Evolutionary conservation across 768 basidiomycete species (phyloP), one percentile per base, ranked within the genome.

Genomic region (Lentinula edodes): DNA sequence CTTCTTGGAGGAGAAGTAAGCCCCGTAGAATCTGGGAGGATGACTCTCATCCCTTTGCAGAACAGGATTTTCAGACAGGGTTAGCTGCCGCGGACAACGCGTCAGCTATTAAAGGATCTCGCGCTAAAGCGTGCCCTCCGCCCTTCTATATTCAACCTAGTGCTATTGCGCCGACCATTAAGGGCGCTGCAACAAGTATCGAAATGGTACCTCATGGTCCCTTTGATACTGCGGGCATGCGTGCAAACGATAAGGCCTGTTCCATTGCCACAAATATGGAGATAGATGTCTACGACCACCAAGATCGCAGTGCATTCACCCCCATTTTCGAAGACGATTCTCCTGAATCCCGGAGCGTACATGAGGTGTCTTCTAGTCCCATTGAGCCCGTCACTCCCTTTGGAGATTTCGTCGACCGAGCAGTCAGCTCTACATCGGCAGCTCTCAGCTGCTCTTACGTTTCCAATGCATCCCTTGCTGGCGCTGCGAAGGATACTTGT

Each of bases 71-170:
- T 90, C 69, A 72, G 62, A 74, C 72, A 74, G 89, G 88, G 89
- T 90, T 90, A 84, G 79, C 82, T 73, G 78, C 74, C 77, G 86
- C 89, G 87, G 85, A 72, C 72, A 83, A 89, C 89, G 87, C 87
- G 78, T 72, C 81, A 70, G 87, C 84, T 78, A 90, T 89, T 89
- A 90, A 91, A 89, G 89, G 89, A 85, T 70, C 81, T 74, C 87
- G 77, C 86, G 88, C 87, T 83, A 80, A 90, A 83, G 86, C 87
- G 85, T 86, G 87, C 79, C 81, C 86, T 86, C 88, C 89, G 88
- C 90, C 90, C 89, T 75, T 74, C 72, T 72, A 70, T 66, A 70
- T 72, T 65, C 65, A 63, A 42, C 61, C 63, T 43, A 61, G 65
- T 55, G 56, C 42, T 36, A 50, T 61, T 45, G 16, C 43, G 7